phyloP scores from a whole-genome alignment of 495 filamentous ascomycete species.

The Coniosporium apollinis region DNA sequence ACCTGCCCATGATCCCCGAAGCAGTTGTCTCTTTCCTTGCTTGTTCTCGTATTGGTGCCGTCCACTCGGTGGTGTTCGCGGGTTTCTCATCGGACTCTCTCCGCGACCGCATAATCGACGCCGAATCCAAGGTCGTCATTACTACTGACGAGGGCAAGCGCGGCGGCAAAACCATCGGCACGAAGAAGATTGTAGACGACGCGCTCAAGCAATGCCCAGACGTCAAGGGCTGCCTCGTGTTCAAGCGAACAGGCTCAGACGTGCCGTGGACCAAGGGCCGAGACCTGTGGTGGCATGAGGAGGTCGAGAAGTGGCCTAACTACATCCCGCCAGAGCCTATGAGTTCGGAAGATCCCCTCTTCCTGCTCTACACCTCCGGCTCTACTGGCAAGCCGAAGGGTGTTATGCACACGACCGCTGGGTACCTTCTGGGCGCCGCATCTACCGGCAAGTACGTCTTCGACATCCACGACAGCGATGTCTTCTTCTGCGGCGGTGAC shows the following conservation, averaged over 20 bases:
- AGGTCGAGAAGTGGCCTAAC: conserved; percentile 83
- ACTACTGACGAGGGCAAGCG: conserved; percentile 96
- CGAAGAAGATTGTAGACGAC: conserved; percentile 98
- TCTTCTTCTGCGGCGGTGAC: conserved; percentile 94
- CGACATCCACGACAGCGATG: conserved; percentile 86
- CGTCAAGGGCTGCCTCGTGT: conserved; percentile 71
- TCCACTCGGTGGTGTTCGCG: conserved; percentile 97
- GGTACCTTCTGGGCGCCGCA: conserved; percentile 85
- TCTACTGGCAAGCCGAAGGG: conserved; percentile 98
- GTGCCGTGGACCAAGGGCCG: conserved; percentile 79
- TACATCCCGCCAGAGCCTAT: conserved; percentile 79
- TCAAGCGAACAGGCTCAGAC: conserved; percentile 87
- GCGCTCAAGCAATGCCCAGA: conserved; percentile 94
- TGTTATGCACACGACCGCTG: conserved; percentile 93
- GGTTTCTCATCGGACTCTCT: conserved; percentile 96
- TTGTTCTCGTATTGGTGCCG: conserved; percentile 78
- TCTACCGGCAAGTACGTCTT: conserved; percentile 96
- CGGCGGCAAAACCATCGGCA: conserved; percentile 92
- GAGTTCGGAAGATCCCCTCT: conserved; percentile 88
- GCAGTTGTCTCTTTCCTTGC: conserved; percentile 84
- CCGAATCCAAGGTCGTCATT: conserved; percentile 77
- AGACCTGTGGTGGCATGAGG: conserved; percentile 97
- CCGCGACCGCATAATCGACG: conserved; percentile 87
- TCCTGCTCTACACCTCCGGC: conserved; percentile 94
- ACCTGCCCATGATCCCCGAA: conserved; percentile 98